Conservation (phyloP, 108 stramenopile species). For the Cyclostephanos invisitatus region DNA sequence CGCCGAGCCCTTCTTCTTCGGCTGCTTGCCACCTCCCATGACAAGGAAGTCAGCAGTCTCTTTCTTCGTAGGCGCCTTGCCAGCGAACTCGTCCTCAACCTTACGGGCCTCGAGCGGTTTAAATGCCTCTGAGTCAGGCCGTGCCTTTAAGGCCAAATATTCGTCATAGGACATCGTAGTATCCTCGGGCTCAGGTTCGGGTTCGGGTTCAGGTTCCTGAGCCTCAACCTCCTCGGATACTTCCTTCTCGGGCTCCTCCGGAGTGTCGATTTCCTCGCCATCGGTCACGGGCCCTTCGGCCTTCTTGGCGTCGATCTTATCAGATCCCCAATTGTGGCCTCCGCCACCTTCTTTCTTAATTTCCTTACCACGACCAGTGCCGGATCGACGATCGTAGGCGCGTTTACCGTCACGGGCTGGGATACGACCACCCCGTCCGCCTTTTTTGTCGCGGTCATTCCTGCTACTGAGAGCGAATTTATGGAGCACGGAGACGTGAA, state of each 20-base stretch:
- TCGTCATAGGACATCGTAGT: slow-evolving; percentile 86
- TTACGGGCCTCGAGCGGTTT: slow-evolving; percentile 58
- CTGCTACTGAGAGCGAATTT: slow-evolving; percentile 21
- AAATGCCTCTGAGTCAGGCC: slow-evolving; percentile 52
- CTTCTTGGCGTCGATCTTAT: slow-evolving; percentile 79
- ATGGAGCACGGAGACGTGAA: slow-evolving; percentile 9
- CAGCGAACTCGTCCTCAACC: slow-evolving; percentile 73
- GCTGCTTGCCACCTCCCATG: slow-evolving; percentile 80
- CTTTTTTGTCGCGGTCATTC: slow-evolving; percentile 80
- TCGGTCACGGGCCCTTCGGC: slow-evolving; percentile 63
- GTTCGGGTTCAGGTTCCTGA: slow-evolving; percentile 60
- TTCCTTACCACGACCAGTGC: slow-evolving; percentile 91
- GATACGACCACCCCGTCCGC: slow-evolving; percentile 73
- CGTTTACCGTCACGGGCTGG: slow-evolving; percentile 86
- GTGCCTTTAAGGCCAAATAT: slow-evolving; percentile 73
- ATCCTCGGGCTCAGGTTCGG: slow-evolving; percentile 77
- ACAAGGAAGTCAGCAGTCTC: slow-evolving; percentile 80
- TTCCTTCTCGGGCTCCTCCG: slow-evolving; percentile 35
- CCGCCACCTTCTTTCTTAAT: slow-evolving; percentile 90
- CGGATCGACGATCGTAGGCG: slow-evolving; percentile 83
- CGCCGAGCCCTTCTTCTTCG: slow-evolving; percentile 52
- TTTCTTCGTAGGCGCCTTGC: slow-evolving; percentile 38
- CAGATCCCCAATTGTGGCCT: slow-evolving; percentile 91
- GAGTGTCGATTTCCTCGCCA: slow-evolving; percentile 51
- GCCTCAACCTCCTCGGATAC: slow-evolving; percentile 38